phyloP scores from a whole-genome alignment of 495 filamentous ascomycete species.

The Poronia punctata region DNA sequence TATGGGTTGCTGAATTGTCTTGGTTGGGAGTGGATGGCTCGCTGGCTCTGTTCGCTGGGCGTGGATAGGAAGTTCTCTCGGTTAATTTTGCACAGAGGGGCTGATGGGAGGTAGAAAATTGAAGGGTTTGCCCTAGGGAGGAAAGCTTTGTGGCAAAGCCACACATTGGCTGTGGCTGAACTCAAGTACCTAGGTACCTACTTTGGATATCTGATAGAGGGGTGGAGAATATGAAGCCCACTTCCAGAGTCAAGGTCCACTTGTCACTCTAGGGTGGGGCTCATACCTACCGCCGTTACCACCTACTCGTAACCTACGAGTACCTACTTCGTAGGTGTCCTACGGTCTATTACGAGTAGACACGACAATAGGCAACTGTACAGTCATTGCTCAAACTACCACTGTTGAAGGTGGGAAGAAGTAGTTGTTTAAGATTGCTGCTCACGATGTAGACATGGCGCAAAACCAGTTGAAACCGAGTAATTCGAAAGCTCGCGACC shows the following conservation, averaged over 20 bases:
- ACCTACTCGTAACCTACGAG: no score
- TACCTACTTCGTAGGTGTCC: no score
- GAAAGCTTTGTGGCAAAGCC: slow-evolving; percentile 1
- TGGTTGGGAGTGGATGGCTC: slow-evolving; percentile 18
- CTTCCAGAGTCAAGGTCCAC: no score
- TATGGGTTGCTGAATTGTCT: slow-evolving; percentile 23
- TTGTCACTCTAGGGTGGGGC: no score
- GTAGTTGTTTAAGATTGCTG: not conserved
- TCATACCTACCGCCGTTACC: no score
- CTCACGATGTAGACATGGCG: slow-evolving; percentile 40
- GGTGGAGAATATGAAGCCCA: no score
- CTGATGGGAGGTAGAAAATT: slow-evolving; percentile 11
- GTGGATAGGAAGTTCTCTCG: slow-evolving; percentile 25
- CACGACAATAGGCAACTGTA: no score
- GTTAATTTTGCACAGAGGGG: slow-evolving; percentile 26
- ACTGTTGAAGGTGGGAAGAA: not conserved
- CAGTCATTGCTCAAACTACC: no score
- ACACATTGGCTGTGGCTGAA: not conserved
- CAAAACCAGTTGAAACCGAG: slow-evolving; percentile 27
- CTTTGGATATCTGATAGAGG: not conserved
- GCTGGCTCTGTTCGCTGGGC: slow-evolving; percentile 7
- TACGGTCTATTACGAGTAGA: no score
- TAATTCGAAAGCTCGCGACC: slow-evolving; percentile 53
- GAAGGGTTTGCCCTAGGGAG: slow-evolving; percentile 28
- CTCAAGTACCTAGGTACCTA: not conserved